Evolutionary conservation across 2,329 filamentous ascomycete species (phyloP).

Genomic region (Chrysoporthe deuterocubensis): DNA sequence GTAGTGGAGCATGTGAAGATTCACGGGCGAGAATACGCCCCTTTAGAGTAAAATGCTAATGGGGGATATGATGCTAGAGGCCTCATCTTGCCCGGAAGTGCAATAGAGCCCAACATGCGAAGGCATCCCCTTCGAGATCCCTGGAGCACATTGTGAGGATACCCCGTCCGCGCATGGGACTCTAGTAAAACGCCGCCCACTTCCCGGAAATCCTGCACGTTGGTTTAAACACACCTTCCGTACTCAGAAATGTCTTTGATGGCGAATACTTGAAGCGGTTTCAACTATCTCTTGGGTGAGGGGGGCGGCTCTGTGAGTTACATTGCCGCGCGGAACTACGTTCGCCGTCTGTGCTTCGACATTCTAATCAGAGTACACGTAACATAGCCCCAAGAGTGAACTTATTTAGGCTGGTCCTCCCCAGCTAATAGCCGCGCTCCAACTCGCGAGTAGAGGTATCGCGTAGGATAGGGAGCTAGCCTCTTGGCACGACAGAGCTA

Average conservation of each 20-base stretch:
- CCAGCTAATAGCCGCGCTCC: background rate
- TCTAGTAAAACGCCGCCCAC: background rate
- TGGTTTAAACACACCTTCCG: constrained; percentile 1
- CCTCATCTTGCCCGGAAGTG: background rate
- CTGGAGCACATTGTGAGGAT: background rate
- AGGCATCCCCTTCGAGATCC: background rate
- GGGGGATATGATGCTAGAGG: background rate
- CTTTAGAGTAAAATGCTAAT: background rate
- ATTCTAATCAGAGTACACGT: background rate
- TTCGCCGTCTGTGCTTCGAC: background rate
- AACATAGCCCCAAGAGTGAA: background rate
- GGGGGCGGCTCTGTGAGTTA: background rate
- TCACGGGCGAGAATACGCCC: background rate
- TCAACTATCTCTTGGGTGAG: background rate
- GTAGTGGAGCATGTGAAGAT: background rate
- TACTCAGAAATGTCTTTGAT: background rate
- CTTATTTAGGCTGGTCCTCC: background rate
- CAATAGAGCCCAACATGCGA: background rate
- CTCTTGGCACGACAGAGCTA: no score
- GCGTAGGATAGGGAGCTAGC: no score
- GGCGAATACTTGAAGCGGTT: background rate
- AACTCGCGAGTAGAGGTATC: background rate
- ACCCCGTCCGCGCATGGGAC: background rate
- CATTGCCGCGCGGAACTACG: constrained; percentile 1
- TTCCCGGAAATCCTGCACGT: background rate